Evolutionary conservation across 768 basidiomycete genomes (phyloP), one percentile per base, ranked within the genome.

Genomic region (Auricularia sp.): DNA sequence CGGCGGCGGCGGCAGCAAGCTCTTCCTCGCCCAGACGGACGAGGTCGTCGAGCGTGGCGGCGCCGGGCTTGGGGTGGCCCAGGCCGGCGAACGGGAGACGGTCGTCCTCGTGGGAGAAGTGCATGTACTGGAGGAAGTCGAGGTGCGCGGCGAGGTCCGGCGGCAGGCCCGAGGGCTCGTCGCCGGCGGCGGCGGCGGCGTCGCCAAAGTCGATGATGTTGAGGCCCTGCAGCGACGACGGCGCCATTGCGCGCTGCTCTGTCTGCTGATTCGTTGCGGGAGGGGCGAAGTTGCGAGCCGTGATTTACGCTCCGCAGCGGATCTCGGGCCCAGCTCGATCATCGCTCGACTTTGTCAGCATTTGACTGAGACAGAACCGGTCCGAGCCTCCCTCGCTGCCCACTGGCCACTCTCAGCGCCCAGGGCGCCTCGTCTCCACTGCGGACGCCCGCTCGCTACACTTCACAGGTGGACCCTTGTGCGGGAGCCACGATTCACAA

Each of bases 141-240:
- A 91, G 85, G 72, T 90, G 89, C 0, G 89, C 86, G 21, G 80
- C 79, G 63, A 92, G 79, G 75, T 93, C 91, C 11, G 87, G 86
- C 71, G 84, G 82, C 35, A 74, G 11, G 66, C 78, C 74, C 7
- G 71, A 68, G 51, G 72, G 63, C 18, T 73, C 68, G 81, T 78
- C 4, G 77, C 69, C 16, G 79, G 69, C 18, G 74, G 71, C 34
- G 76, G 75, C n/a, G 75, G 69, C 51, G 86, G 81, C 39, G 39
- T 42, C 29, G 29, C 29, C 29, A 44, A 44, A 44, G 56, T 87
- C 85, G 62, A 93, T 81, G 74, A 91, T 78, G 75, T 93, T 91
- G 73, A 93, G 87, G 36, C 91, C 91, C 64, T 91, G 85, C 11
- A 93, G 77, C 64, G 80, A 84, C 11, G 84, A 74, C 18, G 21